These are phyloP conservation scores for Phytophthora sansomeana DNA, from an alignment of 352 stramenopile species.

Conservation along the genomic window DNA sequence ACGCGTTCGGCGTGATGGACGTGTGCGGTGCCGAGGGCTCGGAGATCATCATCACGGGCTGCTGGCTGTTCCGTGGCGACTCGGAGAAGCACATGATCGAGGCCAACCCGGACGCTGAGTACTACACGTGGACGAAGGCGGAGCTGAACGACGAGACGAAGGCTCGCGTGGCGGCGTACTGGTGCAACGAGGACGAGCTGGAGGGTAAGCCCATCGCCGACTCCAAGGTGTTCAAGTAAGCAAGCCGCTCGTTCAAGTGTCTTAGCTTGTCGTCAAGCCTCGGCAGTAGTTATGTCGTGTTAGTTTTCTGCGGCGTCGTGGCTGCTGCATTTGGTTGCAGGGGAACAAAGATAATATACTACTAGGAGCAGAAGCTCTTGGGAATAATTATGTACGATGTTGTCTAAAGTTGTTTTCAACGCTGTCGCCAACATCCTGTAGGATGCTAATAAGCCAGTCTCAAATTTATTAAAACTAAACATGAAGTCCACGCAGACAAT, in stretches of 20 bases:
- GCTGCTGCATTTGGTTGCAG: too few species aligned
- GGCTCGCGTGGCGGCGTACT: constrained; percentile 86
- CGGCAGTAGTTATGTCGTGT: too few species aligned
- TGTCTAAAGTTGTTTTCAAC: too few species aligned
- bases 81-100: constrained; percentile 89
- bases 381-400: too few species aligned
- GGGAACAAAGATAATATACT: too few species aligned
- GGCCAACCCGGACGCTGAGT: constrained; percentile 93
- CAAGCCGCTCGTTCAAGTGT: constrained; percentile 13
- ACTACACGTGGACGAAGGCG: constrained; percentile 93
- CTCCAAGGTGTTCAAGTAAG: constrained; percentile 96
- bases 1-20: constrained; percentile 91
- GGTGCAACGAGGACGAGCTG: constrained; percentile 89
- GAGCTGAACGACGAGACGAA: constrained; percentile 79
- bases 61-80: constrained; percentile 92
- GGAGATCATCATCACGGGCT: constrained; percentile 90
- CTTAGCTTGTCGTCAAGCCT: constrained; percentile 5
- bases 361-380: too few species aligned
- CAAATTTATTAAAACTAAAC: too few species aligned
- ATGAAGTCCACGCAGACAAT: too few species aligned
- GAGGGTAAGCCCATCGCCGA: constrained; percentile 92
- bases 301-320: too few species aligned
- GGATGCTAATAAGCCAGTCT: too few species aligned
- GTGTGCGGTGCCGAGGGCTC: constrained; percentile 68
- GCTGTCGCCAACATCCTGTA: too few species aligned